These are phyloP conservation scores for Fusarium poae DNA, from an alignment of 2,329 filamentous ascomycete species.

Conservation along the genomic window DNA sequence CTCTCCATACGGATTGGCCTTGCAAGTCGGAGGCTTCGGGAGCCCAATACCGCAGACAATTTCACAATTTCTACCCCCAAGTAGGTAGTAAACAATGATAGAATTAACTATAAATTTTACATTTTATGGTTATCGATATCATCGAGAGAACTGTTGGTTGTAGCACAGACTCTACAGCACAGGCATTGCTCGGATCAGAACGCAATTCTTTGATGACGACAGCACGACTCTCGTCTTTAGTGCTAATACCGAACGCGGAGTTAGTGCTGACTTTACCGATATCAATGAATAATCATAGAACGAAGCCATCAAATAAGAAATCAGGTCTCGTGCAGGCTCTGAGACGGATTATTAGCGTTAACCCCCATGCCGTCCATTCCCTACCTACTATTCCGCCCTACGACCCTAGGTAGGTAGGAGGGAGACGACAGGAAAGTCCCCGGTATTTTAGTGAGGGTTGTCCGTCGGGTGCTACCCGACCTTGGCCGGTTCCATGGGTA, in stretches of 20 bases:
- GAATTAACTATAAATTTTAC: conserved; percentile 19
- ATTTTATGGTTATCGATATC: conserved; percentile 27
- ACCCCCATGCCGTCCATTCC: background rate
- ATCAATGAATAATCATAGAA: conserved; percentile 30
- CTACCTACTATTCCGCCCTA: conserved; percentile 10
- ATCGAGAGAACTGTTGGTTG: background rate
- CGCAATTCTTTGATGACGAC: conserved; percentile 36
- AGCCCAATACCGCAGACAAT: background rate
- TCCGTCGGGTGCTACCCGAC: background rate
- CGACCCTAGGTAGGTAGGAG: conserved; percentile 1
- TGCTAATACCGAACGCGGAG: conserved; percentile 22
- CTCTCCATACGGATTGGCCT: background rate
- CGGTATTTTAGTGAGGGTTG: conserved; percentile 16
- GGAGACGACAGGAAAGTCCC: conserved; percentile 17
- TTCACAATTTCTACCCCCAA: background rate
- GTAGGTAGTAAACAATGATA: background rate
- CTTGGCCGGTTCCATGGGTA: background rate
- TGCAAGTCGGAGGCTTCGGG: conserved; percentile 24
- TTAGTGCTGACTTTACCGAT: conserved; percentile 37
- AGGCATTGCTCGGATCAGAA: conserved; percentile 4
- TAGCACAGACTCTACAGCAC: conserved; percentile 3
- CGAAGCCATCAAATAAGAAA: conserved; percentile 14
- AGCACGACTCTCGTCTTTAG: conserved; percentile 7
- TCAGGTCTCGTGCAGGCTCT: background rate
- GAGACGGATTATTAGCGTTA: conserved; percentile 2